Conservation (phyloP, 805 yeast genomes). For the Tetrapisispora fleetii region DNA sequence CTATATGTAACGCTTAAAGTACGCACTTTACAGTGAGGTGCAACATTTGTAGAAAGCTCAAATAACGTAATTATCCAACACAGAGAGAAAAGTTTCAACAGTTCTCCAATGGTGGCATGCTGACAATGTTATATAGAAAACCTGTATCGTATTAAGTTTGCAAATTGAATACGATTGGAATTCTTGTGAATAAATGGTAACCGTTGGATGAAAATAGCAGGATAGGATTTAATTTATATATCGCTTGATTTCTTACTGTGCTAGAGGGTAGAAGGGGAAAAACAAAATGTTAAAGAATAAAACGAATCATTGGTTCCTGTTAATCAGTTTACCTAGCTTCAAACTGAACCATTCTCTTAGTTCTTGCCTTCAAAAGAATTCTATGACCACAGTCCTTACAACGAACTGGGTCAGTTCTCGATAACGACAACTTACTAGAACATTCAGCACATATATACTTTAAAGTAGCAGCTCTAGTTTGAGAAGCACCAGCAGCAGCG, state of each 20-base stretch:
- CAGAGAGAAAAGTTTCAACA: not conserved
- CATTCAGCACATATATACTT: constrained; percentile 95
- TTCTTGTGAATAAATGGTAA: too few species aligned
- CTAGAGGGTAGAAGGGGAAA: too few species aligned
- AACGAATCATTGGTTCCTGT: not conserved
- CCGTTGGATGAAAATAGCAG: too few species aligned
- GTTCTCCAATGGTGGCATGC: not conserved
- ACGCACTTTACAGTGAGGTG: not conserved
- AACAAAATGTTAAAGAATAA: too few species aligned
- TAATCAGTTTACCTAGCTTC: constrained; percentile 51
- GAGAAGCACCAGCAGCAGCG: constrained; percentile 72
- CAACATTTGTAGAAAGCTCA: not conserved
- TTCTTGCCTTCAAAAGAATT: constrained; percentile 92
- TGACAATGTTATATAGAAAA: not conserved
- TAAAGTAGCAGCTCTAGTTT: constrained; percentile 69
- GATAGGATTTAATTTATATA: not conserved
- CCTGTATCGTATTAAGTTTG: not conserved
- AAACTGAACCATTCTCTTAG: constrained; percentile 90
- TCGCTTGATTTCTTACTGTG: not conserved
- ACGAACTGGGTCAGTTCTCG: constrained; percentile 92
- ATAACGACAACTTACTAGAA: constrained; percentile 76
- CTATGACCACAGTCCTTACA: constrained; percentile 99
- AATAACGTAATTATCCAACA: not conserved
- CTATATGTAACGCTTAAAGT: not conserved
- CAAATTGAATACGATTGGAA: too few species aligned